Evolutionary conservation across 2,329 filamentous ascomycete genomes (phyloP), one percentile per base, ranked within the genome.

Genomic region (Geosmithia putterillii): DNA sequence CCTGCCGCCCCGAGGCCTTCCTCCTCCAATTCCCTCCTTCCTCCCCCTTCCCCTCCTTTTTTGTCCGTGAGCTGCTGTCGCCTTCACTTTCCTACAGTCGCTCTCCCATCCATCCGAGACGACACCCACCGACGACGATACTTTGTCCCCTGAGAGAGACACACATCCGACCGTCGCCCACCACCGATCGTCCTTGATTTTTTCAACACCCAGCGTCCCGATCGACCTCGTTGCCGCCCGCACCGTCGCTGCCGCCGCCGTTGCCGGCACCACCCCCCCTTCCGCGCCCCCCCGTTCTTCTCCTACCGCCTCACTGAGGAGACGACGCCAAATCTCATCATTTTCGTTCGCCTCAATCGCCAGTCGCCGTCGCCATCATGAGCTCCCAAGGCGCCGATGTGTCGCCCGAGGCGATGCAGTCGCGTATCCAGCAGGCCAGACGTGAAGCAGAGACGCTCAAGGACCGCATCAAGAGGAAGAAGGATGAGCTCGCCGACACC

Each of bases 391-490:
- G 70, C 62, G 61, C 66, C 56, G 78, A 81, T 60, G 75, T 81
- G 56, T 81, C 77, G 59, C 77, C 77, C 52, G 78, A 82, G 70
- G 75, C 76, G 65, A 94, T 95, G 80, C 90, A 96, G 76, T 84
- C 89, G 69, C 84, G 84, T 67, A 90, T 92, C 57, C 84, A 87
- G 60, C 82, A 86, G 59, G 90, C 92, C 63, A 82, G 92, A 67
- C 86, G 92, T 73, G 92, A 98, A 76, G 92, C 92, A 57, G 92
- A 96, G 74, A 89, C 86, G 43, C 73, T 96, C 56, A 96, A 96
- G 76, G 90, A 96, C 65, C 83, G 86, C 67, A 96, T 96, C 79
- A 96, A 95, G 83, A 81, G 89, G 69, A 95, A 94, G 81, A 96
- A 96, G 84, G 92, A 98, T 78, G 92, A 96, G 70, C 79, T 98